phyloP scores from a whole-genome alignment of 2,329 filamentous ascomycete species.

The Diaporthe sp. region DNA sequence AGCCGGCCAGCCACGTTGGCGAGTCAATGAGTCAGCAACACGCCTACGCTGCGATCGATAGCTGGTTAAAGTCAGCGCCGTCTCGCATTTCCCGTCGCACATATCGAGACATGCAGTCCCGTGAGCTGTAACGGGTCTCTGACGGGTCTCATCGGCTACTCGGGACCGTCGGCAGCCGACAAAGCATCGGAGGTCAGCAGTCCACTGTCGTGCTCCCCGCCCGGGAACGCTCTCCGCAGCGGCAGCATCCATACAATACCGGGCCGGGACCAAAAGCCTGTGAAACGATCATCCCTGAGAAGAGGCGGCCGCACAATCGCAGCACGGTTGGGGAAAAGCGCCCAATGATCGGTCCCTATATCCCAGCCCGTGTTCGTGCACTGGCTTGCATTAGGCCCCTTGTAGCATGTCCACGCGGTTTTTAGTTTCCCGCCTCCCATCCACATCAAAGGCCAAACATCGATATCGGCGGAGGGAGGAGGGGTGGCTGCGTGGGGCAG shows the following conservation, averaged over 20 bases:
- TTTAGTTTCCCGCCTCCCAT: background rate
- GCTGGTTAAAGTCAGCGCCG: too few relatives aligned
- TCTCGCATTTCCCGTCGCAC: background rate
- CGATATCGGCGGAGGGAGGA: background rate
- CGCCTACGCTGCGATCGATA: background rate
- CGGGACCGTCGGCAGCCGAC: conserved; percentile 1
- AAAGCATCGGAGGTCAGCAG: background rate
- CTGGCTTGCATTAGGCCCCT: conserved; percentile 13
- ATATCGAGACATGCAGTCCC: background rate
- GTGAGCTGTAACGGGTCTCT: background rate
- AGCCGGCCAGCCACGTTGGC: background rate
- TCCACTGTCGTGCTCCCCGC: background rate
- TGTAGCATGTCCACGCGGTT: conserved; percentile 29
- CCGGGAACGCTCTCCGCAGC: background rate
- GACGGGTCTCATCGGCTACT: background rate
- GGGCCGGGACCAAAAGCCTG: background rate
- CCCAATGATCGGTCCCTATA: background rate
- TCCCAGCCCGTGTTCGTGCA: background rate
- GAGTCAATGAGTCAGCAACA: conserved; percentile 9
- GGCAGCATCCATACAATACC: background rate
- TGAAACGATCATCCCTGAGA: conserved; percentile 8
- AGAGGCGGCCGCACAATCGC: background rate
- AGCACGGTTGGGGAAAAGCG: background rate
- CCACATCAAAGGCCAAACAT: background rate
- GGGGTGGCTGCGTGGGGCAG: conserved; percentile 10